Conservation (phyloP, 2,329 filamentous ascomycete genomes). For the Macroventuria anomochaeta region DNA sequence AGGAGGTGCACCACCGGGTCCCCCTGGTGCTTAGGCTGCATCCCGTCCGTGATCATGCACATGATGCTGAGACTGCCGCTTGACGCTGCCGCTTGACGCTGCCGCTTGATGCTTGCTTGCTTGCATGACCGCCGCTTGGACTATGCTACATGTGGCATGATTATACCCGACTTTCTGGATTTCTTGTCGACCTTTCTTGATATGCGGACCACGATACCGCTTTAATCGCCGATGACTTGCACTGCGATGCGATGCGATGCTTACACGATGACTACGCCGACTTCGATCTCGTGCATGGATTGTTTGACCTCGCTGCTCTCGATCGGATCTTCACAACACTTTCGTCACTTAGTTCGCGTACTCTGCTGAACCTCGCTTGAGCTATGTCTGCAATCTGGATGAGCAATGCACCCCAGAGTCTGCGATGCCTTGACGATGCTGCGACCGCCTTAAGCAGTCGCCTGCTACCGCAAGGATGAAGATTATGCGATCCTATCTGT, state of each 20-base stretch:
- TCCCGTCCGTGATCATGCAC: constrained; percentile 44
- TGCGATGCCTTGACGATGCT: background rate
- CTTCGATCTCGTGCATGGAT: constrained; percentile 4
- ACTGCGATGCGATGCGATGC: constrained; percentile 29
- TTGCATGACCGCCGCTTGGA: constrained; percentile 46
- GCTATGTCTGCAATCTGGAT: constrained; percentile 12
- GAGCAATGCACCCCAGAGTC: constrained; percentile 3
- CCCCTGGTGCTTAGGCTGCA: constrained; percentile 45
- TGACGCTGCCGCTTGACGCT: constrained; percentile 44
- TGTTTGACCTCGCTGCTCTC: constrained; percentile 15
- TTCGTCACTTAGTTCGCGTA: constrained; percentile 12
- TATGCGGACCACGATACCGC: constrained; percentile 16
- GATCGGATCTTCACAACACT: background rate
- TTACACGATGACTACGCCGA: constrained; percentile 8
- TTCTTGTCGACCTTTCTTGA: constrained; percentile 21
- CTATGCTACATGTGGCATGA: constrained; percentile 38
- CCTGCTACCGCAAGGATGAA: too few relatives aligned
- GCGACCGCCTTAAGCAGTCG: too few relatives aligned
- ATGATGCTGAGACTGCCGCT: constrained; percentile 46
- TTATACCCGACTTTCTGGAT: constrained; percentile 28
- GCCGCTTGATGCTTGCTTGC: constrained; percentile 48
- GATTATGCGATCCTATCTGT: too few relatives aligned
- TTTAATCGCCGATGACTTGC: constrained; percentile 26
- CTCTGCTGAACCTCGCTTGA: constrained; percentile 13
- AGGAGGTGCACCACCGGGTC: constrained; percentile 39